Conservation (phyloP, 2,329 filamentous ascomycete species). For the Fusarium nodosum region DNA sequence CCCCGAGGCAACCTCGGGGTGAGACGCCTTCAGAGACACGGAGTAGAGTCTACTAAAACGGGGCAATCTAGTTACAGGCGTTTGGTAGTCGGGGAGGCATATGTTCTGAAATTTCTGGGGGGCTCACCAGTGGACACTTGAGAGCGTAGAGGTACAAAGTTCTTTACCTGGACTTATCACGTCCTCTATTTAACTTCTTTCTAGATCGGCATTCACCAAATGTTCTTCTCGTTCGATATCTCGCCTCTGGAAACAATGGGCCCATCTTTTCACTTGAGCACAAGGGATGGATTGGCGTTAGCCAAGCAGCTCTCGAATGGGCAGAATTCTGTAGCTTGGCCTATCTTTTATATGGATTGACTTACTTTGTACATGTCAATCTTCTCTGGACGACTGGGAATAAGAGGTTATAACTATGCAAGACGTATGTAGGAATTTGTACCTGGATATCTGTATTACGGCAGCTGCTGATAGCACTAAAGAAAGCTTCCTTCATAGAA, state of each 20-base stretch:
- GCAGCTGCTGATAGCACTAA: neutral
- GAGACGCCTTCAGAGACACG: neutral
- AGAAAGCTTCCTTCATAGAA: neutral
- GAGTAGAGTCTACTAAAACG: neutral
- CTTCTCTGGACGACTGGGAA: neutral
- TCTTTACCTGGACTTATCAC: neutral
- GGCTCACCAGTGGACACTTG: fast-evolving
- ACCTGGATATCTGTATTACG: neutral
- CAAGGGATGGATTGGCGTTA: neutral
- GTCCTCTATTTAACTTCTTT: neutral
- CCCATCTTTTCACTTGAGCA: neutral
- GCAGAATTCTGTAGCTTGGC: neutral
- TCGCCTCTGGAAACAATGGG: neutral
- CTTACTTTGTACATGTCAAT: neutral
- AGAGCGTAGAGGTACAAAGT: too few species aligned
- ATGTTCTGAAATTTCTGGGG: neutral
- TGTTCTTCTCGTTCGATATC: neutral
- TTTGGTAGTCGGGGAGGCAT: neutral
- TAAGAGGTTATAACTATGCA: too few species aligned
- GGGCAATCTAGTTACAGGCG: neutral
- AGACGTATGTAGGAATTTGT: neutral
- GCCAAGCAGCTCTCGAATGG: neutral
- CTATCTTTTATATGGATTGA: neutral
- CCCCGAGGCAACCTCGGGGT: too few species aligned
- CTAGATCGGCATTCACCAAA: neutral